Evolutionary conservation across 2,329 filamentous ascomycete species (phyloP).

Genomic region (Trichoderma asperellum): DNA sequence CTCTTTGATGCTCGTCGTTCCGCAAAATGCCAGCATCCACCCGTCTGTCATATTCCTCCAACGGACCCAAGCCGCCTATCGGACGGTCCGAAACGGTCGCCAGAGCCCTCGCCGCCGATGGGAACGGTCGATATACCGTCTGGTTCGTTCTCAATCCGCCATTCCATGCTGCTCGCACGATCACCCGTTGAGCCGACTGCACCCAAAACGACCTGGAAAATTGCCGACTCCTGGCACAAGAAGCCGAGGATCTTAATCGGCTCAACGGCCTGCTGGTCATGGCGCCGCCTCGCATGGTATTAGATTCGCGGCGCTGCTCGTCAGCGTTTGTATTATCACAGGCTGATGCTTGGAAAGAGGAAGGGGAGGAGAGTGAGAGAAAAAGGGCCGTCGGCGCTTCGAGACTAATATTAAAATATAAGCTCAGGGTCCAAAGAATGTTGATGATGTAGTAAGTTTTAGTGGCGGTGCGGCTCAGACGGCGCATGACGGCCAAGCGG

Average conservation of each 20-base stretch:
- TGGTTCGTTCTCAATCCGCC: background rate
- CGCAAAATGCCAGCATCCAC: conserved; percentile 74
- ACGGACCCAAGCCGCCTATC: conserved; percentile 63
- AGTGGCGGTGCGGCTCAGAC: conserved; percentile 17
- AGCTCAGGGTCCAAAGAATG: background rate
- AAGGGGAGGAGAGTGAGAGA: background rate
- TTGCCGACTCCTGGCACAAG: conserved; percentile 10
- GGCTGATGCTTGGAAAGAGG: background rate
- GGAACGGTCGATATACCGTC: conserved; percentile 4
- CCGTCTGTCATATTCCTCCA: conserved; percentile 85
- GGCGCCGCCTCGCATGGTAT: conserved; percentile 32
- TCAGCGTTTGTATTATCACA: background rate
- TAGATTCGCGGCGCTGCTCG: background rate
- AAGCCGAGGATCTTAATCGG: conserved; percentile 30
- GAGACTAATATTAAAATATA: background rate
- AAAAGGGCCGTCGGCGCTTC: background rate
- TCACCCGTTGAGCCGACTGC: background rate
- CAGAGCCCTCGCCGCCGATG: conserved; percentile 34
- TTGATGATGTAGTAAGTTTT: conserved; percentile 23
- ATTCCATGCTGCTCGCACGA: conserved; percentile 9
- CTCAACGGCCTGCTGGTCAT: conserved; percentile 29
- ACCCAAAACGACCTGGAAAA: conserved; percentile 17
- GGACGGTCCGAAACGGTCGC: conserved; percentile 36
- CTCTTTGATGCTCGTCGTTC: conserved; percentile 90
- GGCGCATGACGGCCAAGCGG: conserved; percentile 23